Base-by-base conservation (phyloP, 192 early-diverging fungal species). In the Coemansia furcata region DNA sequence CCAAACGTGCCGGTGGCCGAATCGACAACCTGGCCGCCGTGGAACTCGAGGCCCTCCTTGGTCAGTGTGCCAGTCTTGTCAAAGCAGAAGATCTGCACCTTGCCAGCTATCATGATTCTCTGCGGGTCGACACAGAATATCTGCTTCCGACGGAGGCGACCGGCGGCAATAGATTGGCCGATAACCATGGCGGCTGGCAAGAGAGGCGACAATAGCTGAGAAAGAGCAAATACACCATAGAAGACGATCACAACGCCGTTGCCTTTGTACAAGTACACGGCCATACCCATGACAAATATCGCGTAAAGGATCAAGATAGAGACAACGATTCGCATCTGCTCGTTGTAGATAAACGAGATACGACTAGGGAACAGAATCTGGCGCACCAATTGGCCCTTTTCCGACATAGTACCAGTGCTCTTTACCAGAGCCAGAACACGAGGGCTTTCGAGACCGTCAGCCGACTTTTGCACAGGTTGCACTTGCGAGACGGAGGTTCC, bases 21-120 rank as follows among this genome's bases (percentile, higher is more conserved):
- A 8, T 67, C 23, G 10, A 38, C 55, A 38, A 21, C 23, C 8
- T 23, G 66, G 63, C 44, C 67, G 35, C 85, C 88, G 39, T 78
- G 63, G 54, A 87, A 87, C 59, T 87, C 80, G 6, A 89, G 77
- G 5, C 86, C 86, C 60, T 89, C 88, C 64, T 86, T 85, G 33
- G 88, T 89, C 54, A 89, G 66, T 15, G 88, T 89, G n/a, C 87
- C 87, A 23, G 87, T 86, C 73, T 89, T 87, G 67, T 87, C 87
- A 67, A 89, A 89, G 69, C 82, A 84, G 47, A 86, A 86, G 10
- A 89, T 84, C 57, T 85, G 85, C 36, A 86, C 80, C 63, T 89
- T 89, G 44, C 85, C 87, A 14, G 82, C 77, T 50, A 89, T 73
- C 15, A 85, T 85, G 65, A 89, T 87, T 19, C 87, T 65, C 52